phyloP scores from a whole-genome alignment of 768 basidiomycete species.

The Leccinum aurantiacum region DNA sequence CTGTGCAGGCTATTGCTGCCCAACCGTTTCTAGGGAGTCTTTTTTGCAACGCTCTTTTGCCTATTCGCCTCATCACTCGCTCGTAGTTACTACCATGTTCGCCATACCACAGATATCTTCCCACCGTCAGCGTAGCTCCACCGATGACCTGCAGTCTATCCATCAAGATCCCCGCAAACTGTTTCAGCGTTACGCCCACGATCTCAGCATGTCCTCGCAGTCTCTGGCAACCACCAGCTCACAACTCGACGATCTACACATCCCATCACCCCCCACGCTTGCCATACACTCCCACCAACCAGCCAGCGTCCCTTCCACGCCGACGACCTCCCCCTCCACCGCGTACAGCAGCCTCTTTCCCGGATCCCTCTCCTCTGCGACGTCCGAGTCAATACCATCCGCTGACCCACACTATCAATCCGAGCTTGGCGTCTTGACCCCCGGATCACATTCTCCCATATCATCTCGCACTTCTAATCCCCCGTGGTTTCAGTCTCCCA shows the following conservation, averaged over 20 bases:
- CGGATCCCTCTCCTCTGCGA: slow-evolving; percentile 23
- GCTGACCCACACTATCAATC: slow-evolving; percentile 14
- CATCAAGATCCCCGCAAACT: slow-evolving; percentile 13
- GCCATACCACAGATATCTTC: background rate
- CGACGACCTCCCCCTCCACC: slow-evolving; percentile 28
- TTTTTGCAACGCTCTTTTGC: background rate
- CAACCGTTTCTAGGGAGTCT: slow-evolving; percentile 17
- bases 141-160: slow-evolving; percentile 13
- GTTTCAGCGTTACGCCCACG: slow-evolving; percentile 13
- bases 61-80: no score
- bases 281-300: background rate
- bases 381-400: slow-evolving; percentile 24
- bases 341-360: slow-evolving; percentile 21
- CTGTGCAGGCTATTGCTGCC: slow-evolving; percentile 17
- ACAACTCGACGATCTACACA: slow-evolving; percentile 14
- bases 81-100: slow-evolving; percentile 16
- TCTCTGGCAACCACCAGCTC: slow-evolving; percentile 16
- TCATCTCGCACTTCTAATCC: slow-evolving; percentile 18
- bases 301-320: slow-evolving; percentile 26
- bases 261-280: slow-evolving; percentile 2
- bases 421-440: slow-evolving; percentile 16
- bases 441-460: slow-evolving; percentile 15
- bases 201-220: slow-evolving; percentile 18
- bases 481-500: slow-evolving; percentile 17
- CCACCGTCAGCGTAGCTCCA: slow-evolving; percentile 17